Base-by-base conservation (phyloP, 257 asterid species). In the Salvia splendens region DNA sequence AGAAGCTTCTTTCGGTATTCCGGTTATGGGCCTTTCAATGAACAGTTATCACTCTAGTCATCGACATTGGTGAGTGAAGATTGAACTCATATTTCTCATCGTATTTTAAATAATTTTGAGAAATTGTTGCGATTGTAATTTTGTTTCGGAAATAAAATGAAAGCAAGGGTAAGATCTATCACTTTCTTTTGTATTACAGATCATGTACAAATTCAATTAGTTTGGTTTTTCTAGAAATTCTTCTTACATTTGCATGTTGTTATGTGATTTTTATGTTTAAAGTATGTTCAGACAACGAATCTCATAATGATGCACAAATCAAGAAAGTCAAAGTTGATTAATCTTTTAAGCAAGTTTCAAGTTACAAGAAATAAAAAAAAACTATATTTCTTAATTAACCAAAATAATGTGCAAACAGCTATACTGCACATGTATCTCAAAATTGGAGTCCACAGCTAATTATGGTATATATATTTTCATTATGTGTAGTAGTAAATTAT, bases 1-100 rank as follows among this genome's bases (percentile, higher is more conserved):
- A 35, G 96, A 88, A 64, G 77, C 90, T 24, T 89, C 95, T 4
- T 85, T 87, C 7, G 91, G 94, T 0, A 70, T 91, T 56, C 95
- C 98, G 0, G 96, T 85, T 3, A 77, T 89, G 95, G 95, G 95
- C 3, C 75, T 89, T 3, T 53, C 86, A 4, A 79, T 88, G 57
- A 74, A 55, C 45, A 57, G 62, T 8, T 70, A 69, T 63, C 83
- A 61, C 3, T 47, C 69, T 0, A 28, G 10, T 5, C 4, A 32
- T 47, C 69, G 8, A 4, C 69, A 8, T 8, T 65, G 51, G 30
- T 67, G 63, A 24, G 59, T 16, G 10, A 7, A 20, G 14, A 5
- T 33, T 5, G 9, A 1, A 1, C 2, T 5, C 20, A 33, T 15
- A 45, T 6, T 36, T 7, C 14, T 35, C 64, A 17, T 17, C 20